Evolutionary conservation across 2,329 filamentous ascomycete genomes (phyloP).

Genomic region (Ilyonectria robusta): DNA sequence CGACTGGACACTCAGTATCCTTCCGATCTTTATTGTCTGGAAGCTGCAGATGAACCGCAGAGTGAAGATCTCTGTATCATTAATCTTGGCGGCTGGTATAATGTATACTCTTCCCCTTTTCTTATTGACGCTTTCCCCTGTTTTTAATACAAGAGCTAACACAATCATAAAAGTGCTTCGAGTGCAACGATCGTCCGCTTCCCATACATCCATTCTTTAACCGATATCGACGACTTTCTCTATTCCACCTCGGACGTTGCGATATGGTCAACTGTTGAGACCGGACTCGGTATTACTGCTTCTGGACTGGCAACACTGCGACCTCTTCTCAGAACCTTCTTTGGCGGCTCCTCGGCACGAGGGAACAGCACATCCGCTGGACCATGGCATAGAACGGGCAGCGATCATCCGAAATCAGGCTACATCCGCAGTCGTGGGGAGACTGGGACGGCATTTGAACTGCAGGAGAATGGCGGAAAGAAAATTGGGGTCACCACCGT

Average conservation of each 20-base stretch:
- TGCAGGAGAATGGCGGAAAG: slow-evolving; percentile 23
- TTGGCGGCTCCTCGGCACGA: slow-evolving; percentile 34
- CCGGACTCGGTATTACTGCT: slow-evolving; percentile 58
- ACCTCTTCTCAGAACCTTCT: slow-evolving; percentile 50
- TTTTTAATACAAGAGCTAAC: neutral
- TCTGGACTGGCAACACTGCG: slow-evolving; percentile 57
- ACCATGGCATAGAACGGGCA: slow-evolving; percentile 39
- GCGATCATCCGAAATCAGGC: slow-evolving; percentile 31
- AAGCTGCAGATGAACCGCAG: slow-evolving; percentile 56
- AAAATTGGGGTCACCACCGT: slow-evolving; percentile 43
- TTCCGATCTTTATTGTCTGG: slow-evolving; percentile 58
- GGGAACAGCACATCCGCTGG: slow-evolving; percentile 37
- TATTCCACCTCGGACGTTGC: slow-evolving; percentile 60
- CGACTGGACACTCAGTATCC: slow-evolving; percentile 58
- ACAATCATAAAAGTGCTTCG: slow-evolving; percentile 50
- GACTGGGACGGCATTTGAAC: slow-evolving; percentile 26
- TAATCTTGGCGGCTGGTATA: slow-evolving; percentile 53
- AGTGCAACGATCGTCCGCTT: slow-evolving; percentile 61
- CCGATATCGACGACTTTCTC: slow-evolving; percentile 57
- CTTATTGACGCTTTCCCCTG: too few relatives aligned
- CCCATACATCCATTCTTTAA: slow-evolving; percentile 56
- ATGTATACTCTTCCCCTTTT: slow-evolving; percentile 49
- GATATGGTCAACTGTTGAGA: slow-evolving; percentile 63
- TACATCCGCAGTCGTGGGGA: slow-evolving; percentile 41
- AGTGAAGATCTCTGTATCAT: slow-evolving; percentile 55